These are phyloP conservation scores for Flaveria floridana DNA, from an alignment of 140 eudicot genomes.

Conservation along the genomic window DNA sequence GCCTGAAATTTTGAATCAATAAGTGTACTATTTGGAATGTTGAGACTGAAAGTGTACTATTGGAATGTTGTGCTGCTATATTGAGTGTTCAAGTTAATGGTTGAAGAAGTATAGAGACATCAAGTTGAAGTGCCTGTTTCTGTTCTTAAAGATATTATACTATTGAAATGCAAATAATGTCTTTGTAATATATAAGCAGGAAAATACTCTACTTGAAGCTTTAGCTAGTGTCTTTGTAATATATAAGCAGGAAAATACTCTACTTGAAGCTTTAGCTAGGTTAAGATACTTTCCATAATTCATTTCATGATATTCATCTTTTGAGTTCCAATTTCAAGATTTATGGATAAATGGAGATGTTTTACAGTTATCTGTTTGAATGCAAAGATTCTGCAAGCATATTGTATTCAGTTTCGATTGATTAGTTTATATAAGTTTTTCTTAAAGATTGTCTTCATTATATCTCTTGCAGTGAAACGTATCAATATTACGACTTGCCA, in stretches of 20 bases:
- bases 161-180: neutral
- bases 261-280: neutral
- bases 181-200: too few species aligned
- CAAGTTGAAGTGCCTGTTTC: constrained; percentile 7
- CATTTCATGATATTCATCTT: constrained; percentile 6
- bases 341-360: neutral
- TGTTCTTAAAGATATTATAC: neutral
- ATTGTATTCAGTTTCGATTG: neutral
- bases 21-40: constrained; percentile 14
- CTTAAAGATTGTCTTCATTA: constrained; percentile 17
- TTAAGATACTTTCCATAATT: neutral
- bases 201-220: neutral
- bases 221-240: neutral
- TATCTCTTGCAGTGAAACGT: constrained; percentile 83
- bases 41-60: neutral
- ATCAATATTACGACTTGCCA: constrained; percentile 74
- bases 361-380: neutral
- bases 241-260: neutral
- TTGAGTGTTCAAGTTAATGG: constrained; percentile 18
- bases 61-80: neutral
- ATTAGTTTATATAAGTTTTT: neutral
- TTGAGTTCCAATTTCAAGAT: neutral
- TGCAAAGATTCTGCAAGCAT: neutral
- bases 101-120: neutral
- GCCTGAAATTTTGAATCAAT: neutral